Conservation (phyloP, 306 rosid species). For the Malus fusca region DNA sequence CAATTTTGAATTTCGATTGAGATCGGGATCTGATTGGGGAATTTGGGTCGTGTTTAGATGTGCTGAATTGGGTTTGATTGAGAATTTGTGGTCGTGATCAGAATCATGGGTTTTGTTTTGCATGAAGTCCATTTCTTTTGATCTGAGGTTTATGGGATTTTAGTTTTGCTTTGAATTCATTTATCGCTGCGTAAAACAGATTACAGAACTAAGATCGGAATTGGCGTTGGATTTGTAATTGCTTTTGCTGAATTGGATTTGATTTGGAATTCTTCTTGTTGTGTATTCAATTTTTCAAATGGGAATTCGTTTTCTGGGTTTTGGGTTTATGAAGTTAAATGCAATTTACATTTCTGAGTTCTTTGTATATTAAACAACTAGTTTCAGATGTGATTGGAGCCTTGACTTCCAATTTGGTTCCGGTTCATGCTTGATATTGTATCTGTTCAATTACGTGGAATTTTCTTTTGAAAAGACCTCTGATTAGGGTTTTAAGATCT, state of each 20-base stretch:
- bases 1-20: slow-evolving; percentile 13
- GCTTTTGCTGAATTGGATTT: slow-evolving; percentile 4
- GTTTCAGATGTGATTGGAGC: slow-evolving; percentile 10
- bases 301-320: slow-evolving; percentile 13
- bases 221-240: slow-evolving; percentile 4
- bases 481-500: slow-evolving; percentile 10
- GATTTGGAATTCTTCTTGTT: slow-evolving; percentile 1
- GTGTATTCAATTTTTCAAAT: background rate
- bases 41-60: slow-evolving; percentile 2
- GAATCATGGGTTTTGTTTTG: background rate
- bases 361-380: background rate
- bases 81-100: background rate
- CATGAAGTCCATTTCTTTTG: background rate
- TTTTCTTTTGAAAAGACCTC: background rate
- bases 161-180: background rate
- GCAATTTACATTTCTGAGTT: background rate
- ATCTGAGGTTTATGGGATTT: slow-evolving; percentile 7
- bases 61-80: slow-evolving; percentile 1
- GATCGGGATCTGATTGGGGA: slow-evolving; percentile 36
- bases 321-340: slow-evolving; percentile 7
- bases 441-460: background rate
- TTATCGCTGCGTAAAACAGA: background rate
- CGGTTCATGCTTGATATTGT: background rate
- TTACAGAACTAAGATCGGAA: background rate
- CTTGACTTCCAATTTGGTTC: slow-evolving; percentile 7